phyloP scores from a whole-genome alignment of 805 yeast genomes.

The Kodamaea fukazawae region DNA sequence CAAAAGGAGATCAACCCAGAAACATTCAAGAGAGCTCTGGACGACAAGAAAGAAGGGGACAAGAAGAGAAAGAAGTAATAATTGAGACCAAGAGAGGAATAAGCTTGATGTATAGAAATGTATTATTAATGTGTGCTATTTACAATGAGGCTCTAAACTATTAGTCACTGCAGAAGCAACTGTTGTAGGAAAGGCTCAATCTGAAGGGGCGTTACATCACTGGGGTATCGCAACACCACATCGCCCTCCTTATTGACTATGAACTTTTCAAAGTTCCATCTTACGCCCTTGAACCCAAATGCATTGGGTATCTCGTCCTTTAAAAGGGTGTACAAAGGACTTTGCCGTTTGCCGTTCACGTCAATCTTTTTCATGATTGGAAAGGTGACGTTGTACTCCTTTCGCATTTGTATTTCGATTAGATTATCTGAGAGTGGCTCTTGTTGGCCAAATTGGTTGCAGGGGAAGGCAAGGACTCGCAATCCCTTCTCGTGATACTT shows the following conservation, averaged over 20 bases:
- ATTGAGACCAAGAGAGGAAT: too few relatives aligned
- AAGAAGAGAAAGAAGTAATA: slow-evolving; percentile 8
- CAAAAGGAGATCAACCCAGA: slow-evolving; percentile 52
- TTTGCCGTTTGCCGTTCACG: slow-evolving; percentile 36
- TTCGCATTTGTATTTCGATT: slow-evolving; percentile 20
- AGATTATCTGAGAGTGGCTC: slow-evolving; percentile 60
- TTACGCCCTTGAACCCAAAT: slow-evolving; percentile 45
- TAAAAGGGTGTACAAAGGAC: slow-evolving; percentile 28
- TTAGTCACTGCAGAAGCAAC: too few relatives aligned
- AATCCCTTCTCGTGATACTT: slow-evolving; percentile 64
- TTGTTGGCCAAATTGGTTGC: slow-evolving; percentile 84
- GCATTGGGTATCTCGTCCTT: slow-evolving; percentile 26
- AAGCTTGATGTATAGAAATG: neutral
- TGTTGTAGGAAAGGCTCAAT: slow-evolving; percentile 38
- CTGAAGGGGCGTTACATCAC: slow-evolving; percentile 64
- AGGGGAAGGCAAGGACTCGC: slow-evolving; percentile 79
- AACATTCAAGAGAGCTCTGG: slow-evolving; percentile 5
- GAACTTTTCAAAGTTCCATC: slow-evolving; percentile 83
- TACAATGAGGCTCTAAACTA: neutral
- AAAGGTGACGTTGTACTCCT: slow-evolving; percentile 31
- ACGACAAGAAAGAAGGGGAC: slow-evolving; percentile 7
- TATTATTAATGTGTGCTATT: neutral
- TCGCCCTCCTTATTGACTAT: slow-evolving; percentile 55
- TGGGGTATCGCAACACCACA: slow-evolving; percentile 59
- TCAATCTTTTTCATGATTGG: slow-evolving; percentile 36